Conservation (phyloP, 495 filamentous ascomycete species). For the Neurospora sp. region DNA sequence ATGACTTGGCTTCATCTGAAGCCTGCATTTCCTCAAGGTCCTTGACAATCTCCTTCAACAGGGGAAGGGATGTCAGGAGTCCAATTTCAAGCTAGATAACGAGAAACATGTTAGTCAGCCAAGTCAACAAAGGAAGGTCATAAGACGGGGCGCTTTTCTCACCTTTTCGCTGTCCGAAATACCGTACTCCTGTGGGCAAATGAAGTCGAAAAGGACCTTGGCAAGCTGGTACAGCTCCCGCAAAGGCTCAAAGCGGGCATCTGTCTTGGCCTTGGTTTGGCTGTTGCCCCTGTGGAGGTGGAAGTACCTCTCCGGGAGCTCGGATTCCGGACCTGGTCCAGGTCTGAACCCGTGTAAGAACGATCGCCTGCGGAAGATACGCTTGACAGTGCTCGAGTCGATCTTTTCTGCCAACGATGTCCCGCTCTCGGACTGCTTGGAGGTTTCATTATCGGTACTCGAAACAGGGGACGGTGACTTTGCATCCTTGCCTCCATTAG, state of each 20-base stretch:
- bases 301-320: conserved; percentile 64
- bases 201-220: conserved; percentile 95
- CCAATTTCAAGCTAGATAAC: conserved; percentile 69
- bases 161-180: conserved; percentile 85
- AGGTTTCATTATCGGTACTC: not conserved
- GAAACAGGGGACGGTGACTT: conserved; percentile 17
- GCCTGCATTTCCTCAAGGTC: conserved; percentile 98
- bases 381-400: conserved; percentile 32
- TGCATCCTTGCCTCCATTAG: conserved; percentile 25
- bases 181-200: conserved; percentile 96
- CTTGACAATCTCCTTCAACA: conserved; percentile 90
- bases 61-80: conserved; percentile 79
- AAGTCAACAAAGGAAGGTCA: not conserved
- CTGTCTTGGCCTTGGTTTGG: conserved; percentile 70
- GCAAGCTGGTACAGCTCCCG: conserved; percentile 85
- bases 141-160: not conserved
- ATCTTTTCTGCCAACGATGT: conserved; percentile 21
- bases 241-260: conserved; percentile 74
- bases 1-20: conserved; percentile 81
- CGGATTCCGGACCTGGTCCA: conserved; percentile 28
- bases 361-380: conserved; percentile 42
- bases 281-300: conserved; percentile 70
- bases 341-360: conserved; percentile 33
- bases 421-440: conserved; percentile 25
- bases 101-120: conserved; percentile 4